These are phyloP conservation scores for Phellopilus nigrolimitatus DNA, from an alignment of 1,284 basidiomycete genomes.

Conservation along the genomic window DNA sequence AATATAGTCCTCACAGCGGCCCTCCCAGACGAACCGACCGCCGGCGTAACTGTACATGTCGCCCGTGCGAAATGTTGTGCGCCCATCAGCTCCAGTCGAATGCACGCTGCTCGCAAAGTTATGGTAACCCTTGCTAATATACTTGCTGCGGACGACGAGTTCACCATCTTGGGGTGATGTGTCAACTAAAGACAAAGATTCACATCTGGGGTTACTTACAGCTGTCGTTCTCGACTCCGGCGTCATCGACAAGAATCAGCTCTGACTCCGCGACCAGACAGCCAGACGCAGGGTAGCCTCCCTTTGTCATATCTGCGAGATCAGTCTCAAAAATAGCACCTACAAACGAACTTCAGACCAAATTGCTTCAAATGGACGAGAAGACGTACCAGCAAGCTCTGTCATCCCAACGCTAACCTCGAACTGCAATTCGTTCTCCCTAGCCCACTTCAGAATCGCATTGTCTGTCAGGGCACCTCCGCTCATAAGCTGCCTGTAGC, in stretches of 20 bases:
- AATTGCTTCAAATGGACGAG: not conserved
- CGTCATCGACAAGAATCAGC: conserved; percentile 7
- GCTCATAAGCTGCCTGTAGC: conserved; percentile 27
- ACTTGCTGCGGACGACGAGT: conserved; percentile 29
- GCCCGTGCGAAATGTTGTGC: conserved; percentile 31
- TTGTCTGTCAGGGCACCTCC: conserved; percentile 31
- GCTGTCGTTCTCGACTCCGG: conserved; percentile 7
- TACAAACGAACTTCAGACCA: not conserved
- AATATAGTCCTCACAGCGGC: conserved; percentile 33
- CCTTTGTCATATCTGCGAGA: not conserved
- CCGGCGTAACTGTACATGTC: conserved; percentile 29
- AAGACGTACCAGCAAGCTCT: conserved; percentile 29
- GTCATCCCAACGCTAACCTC: conserved; percentile 34
- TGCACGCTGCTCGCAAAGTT: conserved; percentile 28
- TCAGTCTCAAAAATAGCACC: conserved; percentile 10
- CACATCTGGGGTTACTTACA: conserved; percentile 1
- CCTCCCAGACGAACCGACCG: conserved; percentile 29
- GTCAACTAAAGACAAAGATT: conserved; percentile 27
- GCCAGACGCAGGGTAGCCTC: conserved; percentile 9
- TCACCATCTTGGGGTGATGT: conserved; percentile 31
- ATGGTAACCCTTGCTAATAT: conserved; percentile 30
- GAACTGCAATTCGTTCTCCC: conserved; percentile 27
- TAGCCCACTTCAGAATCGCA: conserved; percentile 29
- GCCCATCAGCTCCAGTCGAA: conserved; percentile 25
- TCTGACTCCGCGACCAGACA: conserved; percentile 4